Evolutionary conservation across 345 rosid species (phyloP).

Genomic region (Rhodamnia argentea): DNA sequence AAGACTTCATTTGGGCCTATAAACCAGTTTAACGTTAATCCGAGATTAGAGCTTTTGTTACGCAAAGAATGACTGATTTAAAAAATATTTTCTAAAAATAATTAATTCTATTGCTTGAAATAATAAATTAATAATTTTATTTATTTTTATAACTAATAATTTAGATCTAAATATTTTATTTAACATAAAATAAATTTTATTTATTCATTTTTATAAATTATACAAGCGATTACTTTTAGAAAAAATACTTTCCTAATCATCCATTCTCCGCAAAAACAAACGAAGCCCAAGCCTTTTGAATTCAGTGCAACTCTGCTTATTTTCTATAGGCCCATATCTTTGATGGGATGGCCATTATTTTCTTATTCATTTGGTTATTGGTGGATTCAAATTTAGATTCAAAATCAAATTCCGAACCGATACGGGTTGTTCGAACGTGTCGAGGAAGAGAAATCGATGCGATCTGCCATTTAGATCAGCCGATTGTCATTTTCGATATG

Average conservation of each 20-base stretch:
- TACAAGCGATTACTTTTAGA: too few species aligned
- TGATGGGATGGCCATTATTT: not conserved
- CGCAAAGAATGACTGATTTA: too few species aligned
- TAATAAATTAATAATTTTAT: too few species aligned
- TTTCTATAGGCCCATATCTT: not conserved
- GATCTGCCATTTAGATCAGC: not conserved
- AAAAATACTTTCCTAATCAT: rapidly evolving
- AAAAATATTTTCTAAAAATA: too few species aligned
- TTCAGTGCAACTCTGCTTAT: not conserved
- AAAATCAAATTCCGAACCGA: not conserved
- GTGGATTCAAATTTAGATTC: not conserved
- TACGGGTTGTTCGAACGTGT: not conserved
- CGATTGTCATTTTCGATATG: not conserved
- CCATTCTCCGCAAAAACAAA: too few species aligned
- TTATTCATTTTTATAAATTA: too few species aligned
- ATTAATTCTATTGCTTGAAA: too few species aligned
- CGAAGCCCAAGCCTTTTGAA: not conserved
- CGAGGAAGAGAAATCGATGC: not conserved
- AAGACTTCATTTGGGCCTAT: not conserved
- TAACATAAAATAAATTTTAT: too few species aligned
- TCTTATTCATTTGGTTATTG: not conserved
- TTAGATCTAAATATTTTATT: too few species aligned
- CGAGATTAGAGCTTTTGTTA: not conserved
- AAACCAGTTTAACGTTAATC: not conserved
- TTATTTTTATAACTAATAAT: too few species aligned